Base-by-base conservation (phyloP, 169 alveolate genomes). In the Fabrea salina region DNA sequence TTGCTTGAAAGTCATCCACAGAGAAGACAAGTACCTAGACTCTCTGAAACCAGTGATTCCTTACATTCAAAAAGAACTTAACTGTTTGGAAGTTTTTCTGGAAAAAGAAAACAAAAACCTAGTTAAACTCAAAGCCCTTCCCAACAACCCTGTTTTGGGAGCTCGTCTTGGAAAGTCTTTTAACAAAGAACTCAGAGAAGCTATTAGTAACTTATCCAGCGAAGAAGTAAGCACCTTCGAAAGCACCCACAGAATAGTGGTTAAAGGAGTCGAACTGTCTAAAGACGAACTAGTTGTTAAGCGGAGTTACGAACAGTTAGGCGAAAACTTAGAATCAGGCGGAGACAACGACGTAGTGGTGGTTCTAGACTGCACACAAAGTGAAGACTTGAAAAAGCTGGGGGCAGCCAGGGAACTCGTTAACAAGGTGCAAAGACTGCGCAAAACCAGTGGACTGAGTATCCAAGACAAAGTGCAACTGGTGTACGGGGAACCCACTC, bases 51-150 rank as follows among this genome's bases (percentile, higher is more conserved):
- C 75, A 54, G 77, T 92, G 30, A 57, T 59, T 7, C 51, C 83
- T 50, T 95, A 91, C 74, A 93, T 94, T 80, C 87, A 89, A 85
- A 98, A 95, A 68, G 99, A 95, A 67, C 80, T 95, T 22, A 94
- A 96, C 77, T 87, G 86, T 30, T 58, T 93, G 43, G 87, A 95
- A 19, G 75, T 92, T 1, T 54, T 89, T n/a, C 85, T 90, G 35
- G 89, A 81, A 49, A 78, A 89, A 0, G 83, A 87, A 49, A 97
- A 91, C 59, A 88, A 80, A 7, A 84, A 90, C 22, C 88, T 83
- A 53, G 94, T 96, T 32, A 82, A 71, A 53, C 88, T 93, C 59
- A 78, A 81, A 4, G 92, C 95, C 5, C 85, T 87, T 5, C 98
- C 98, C 0, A 95, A 96, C 70, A 90, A 88, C 86, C 95, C 85